Percentiles rank a stretch among this genome's conserved stretches.
phyloP scores from a whole-genome alignment of 805 yeast species.

The Wickerhamomyces pijperi region DNA sequence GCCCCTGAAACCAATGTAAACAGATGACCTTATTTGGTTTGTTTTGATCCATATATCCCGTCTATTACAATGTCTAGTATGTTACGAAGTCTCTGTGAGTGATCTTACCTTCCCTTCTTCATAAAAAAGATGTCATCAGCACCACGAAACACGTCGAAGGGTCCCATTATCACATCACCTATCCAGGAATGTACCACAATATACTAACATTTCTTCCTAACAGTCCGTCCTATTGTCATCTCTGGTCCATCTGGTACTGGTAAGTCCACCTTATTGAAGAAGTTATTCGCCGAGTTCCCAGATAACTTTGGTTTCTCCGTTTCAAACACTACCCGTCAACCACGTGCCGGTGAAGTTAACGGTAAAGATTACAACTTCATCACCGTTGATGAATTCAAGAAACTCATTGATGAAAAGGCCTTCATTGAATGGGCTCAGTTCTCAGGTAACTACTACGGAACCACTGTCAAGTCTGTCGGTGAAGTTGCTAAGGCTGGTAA shows the following conservation, averaged over 20 bases:
- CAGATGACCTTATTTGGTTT: no score
- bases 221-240: constrained; percentile 79
- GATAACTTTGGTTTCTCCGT: constrained; percentile 87
- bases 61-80: constrained; percentile 12
- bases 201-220: constrained; percentile 8
- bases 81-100: constrained; percentile 13
- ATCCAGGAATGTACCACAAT: neutral
- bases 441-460: constrained; percentile 96
- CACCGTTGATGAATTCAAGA: constrained; percentile 69
- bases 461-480: constrained; percentile 76
- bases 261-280: constrained; percentile 86
- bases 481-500: constrained; percentile 43
- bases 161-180: no score
- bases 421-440: constrained; percentile 98
- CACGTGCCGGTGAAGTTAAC: constrained; percentile 84
- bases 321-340: constrained; percentile 84
- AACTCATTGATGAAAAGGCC: constrained; percentile 57
- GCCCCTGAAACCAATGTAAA: no score
- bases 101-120: neutral
- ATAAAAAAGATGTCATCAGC: no score
- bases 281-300: constrained; percentile 84
- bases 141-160: no score
- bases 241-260: constrained; percentile 98
- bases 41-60: neutral
- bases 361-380: constrained; percentile 87